A percentile compares a stretch with the other conserved stretches of the same genome.
These are phyloP conservation scores for Hymenoscyphus scutula DNA, from an alignment of 2,329 filamentous ascomycete genomes.

Conservation along the genomic window DNA sequence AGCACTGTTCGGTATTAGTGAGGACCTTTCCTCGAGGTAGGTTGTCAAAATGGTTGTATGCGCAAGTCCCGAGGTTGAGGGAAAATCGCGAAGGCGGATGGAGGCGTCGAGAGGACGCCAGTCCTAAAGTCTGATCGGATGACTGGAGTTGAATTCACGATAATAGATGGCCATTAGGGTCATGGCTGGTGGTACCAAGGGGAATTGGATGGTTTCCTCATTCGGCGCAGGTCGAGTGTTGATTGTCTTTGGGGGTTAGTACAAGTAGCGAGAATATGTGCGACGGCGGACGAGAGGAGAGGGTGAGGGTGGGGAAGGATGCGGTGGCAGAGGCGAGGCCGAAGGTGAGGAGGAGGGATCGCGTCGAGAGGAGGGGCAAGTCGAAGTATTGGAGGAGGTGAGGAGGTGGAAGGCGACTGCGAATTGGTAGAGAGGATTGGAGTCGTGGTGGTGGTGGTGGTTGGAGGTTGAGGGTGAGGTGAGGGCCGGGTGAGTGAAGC, in stretches of 20 bases:
- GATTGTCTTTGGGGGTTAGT: background rate
- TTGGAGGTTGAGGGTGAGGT: background rate
- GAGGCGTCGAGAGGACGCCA: background rate
- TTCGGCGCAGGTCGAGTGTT: background rate
- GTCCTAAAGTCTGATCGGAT: background rate
- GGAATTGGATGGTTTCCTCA: background rate
- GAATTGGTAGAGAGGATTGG: background rate
- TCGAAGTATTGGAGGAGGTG: background rate
- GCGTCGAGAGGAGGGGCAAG: background rate
- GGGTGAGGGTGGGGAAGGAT: background rate
- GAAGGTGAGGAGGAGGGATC: background rate
- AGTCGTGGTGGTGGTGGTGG: background rate
- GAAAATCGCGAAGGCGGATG: background rate
- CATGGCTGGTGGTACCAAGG: constrained; percentile 9
- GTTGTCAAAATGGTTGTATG: background rate
- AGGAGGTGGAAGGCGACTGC: background rate
- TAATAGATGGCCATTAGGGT: constrained; percentile 7
- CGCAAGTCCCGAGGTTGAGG: background rate
- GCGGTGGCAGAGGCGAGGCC: background rate
- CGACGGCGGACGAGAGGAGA: background rate
- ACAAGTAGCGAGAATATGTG: constrained; percentile 3
- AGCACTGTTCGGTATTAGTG: constrained; percentile 14
- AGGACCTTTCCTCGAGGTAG: background rate
- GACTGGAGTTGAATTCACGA: constrained; percentile 2
- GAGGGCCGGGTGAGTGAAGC: background rate